A percentile compares a stretch with the other conserved stretches of the same genome.
Evolutionary conservation across 2,329 filamentous ascomycete species (phyloP).

Genomic region (Alternaria metachromatica): DNA sequence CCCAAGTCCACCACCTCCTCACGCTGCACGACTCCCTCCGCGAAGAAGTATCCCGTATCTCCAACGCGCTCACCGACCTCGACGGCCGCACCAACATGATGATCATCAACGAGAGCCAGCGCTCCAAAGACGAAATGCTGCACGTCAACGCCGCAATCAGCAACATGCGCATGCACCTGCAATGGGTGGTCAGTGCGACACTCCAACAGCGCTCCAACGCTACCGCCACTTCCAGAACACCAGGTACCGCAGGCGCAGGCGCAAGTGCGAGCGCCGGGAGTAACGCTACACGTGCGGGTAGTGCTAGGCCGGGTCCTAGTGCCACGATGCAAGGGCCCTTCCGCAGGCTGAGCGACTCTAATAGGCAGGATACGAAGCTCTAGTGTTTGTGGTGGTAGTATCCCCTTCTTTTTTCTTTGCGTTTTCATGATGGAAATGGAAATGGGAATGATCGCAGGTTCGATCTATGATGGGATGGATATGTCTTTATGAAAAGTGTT

Average conservation of each 20-base stretch:
- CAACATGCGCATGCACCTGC: constrained; percentile 65
- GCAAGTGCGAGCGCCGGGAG: constrained; percentile 27
- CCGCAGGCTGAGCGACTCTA: constrained; percentile 45
- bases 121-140: constrained; percentile 67
- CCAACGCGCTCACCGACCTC: constrained; percentile 62
- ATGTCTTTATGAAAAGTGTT: constrained; percentile 31
- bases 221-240: constrained; percentile 33
- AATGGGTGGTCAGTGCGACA: constrained; percentile 67
- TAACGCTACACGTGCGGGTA: constrained; percentile 35
- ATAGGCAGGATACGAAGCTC: constrained; percentile 47
- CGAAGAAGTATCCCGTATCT: constrained; percentile 64
- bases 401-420: neutral
- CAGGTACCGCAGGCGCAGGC: constrained; percentile 29
- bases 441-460: constrained; percentile 1
- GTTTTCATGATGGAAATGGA: neutral
- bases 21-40: constrained; percentile 67
- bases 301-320: constrained; percentile 30
- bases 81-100: constrained; percentile 68
- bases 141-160: constrained; percentile 67
- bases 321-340: constrained; percentile 35
- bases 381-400: constrained; percentile 30
- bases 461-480: constrained; percentile 7
- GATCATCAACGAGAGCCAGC: constrained; percentile 67
- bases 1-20: constrained; percentile 63
- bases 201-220: constrained; percentile 52